Percentiles rank a stretch among this genome's conserved stretches.
Conservation (phyloP, 805 yeast species). For the Candida montana region DNA sequence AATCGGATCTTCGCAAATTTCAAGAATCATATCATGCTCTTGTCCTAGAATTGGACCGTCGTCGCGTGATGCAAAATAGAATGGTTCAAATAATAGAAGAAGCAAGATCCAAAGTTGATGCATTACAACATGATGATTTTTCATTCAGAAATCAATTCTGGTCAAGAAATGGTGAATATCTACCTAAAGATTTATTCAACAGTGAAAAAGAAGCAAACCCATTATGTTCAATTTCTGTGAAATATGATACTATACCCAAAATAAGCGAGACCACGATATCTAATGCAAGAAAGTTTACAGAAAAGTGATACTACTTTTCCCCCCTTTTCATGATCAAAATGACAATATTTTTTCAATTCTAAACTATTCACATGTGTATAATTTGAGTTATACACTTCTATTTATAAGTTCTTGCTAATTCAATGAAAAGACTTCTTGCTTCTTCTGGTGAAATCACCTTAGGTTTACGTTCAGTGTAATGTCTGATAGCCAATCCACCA, state of each 20-base stretch:
- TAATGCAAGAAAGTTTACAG: neutral
- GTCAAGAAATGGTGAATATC: constrained; percentile 42
- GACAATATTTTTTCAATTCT: too few relatives aligned
- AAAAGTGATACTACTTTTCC: neutral
- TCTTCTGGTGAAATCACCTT: constrained; percentile 44
- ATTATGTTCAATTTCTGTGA: constrained; percentile 1
- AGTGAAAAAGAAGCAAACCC: constrained; percentile 30
- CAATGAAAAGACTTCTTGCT: constrained; percentile 46
- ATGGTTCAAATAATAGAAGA: constrained; percentile 36
- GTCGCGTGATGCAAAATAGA: constrained; percentile 36
- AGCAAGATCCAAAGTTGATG: constrained; percentile 35
- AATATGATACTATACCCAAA: constrained; percentile 20
- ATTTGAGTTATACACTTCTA: neutral
- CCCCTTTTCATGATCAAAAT: too few relatives aligned
- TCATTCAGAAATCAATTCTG: constrained; percentile 39
- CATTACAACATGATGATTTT: constrained; percentile 40
- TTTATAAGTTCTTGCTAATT: constrained; percentile 45
- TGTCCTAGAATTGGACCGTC: constrained; percentile 47
- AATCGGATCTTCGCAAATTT: constrained; percentile 30
- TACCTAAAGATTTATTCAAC: constrained; percentile 51
- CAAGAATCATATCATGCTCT: constrained; percentile 46
- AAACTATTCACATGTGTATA: too few relatives aligned
- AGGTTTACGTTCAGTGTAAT: constrained; percentile 42
- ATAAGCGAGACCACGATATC: constrained; percentile 16
- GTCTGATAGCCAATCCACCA: constrained; percentile 59